Conservation (phyloP, 208 protist species). For the Wallacemonas sp. region DNA sequence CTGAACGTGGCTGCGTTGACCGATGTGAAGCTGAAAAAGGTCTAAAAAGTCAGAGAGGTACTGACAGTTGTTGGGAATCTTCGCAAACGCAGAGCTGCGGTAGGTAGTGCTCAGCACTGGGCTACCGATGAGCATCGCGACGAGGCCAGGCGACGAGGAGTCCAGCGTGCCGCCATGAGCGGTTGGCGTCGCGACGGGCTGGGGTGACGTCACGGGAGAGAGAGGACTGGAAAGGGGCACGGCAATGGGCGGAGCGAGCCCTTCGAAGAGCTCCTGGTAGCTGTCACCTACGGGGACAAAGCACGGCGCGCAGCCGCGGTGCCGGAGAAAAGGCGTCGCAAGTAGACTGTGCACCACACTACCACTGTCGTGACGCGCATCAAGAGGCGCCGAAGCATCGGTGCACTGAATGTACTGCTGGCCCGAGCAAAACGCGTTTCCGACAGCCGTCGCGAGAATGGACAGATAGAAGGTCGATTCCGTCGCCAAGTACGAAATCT, state of each 20-base stretch:
- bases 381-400: conserved; percentile 17
- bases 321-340: conserved; percentile 50
- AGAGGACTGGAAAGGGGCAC: background rate
- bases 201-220: background rate
- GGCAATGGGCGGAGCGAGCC: conserved; percentile 40
- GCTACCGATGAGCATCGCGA: conserved; percentile 27
- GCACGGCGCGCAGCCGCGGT: conserved; percentile 55
- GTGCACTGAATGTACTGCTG: conserved; percentile 14
- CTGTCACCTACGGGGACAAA: conserved; percentile 65
- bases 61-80: conserved; percentile 35
- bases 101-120: conserved; percentile 49
- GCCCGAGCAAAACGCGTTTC: conserved; percentile 38
- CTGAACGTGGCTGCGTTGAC: conserved; percentile 56
- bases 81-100: conserved; percentile 35
- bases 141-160: background rate
- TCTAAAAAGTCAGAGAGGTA: conserved; percentile 56
- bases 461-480: conserved; percentile 73
- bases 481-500: conserved; percentile 29
- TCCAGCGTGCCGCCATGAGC: background rate
- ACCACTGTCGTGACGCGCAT: background rate
- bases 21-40: conserved; percentile 75
- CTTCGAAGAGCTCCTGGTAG: conserved; percentile 56
- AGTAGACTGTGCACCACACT: conserved; percentile 9
- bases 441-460: conserved; percentile 67
- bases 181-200: background rate